phyloP scores from a whole-genome alignment of 2,329 filamentous ascomycete genomes.

The Fusarium sp. region DNA sequence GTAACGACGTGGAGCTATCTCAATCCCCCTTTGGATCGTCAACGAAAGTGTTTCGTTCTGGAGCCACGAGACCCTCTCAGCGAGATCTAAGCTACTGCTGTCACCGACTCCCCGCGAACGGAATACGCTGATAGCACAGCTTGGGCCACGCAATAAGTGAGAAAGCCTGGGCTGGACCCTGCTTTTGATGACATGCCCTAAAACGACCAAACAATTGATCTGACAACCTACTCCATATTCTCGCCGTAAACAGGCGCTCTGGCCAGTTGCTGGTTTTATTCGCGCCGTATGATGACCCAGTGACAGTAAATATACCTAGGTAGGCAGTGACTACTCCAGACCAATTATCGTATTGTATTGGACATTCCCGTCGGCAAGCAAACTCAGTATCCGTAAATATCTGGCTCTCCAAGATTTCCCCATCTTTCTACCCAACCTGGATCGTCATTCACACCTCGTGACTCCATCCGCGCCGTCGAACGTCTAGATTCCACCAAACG shows the following conservation, averaged over 20 bases:
- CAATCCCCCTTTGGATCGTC: slow-evolving; percentile 20
- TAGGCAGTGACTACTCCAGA: not conserved
- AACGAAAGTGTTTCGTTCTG: not conserved
- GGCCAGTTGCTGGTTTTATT: slow-evolving; percentile 12
- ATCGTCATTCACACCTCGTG: slow-evolving; percentile 27
- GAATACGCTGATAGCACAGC: slow-evolving; percentile 9
- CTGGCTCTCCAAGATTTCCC: slow-evolving; percentile 26
- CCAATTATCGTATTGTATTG: not conserved
- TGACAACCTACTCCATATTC: slow-evolving; percentile 7
- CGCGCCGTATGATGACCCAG: slow-evolving; percentile 2
- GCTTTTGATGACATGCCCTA: slow-evolving; percentile 12
- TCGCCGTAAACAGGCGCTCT: slow-evolving; percentile 1
- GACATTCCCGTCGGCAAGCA: not conserved
- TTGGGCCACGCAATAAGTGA: slow-evolving; percentile 27
- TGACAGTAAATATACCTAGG: slow-evolving; percentile 4
- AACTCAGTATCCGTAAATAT: not conserved
- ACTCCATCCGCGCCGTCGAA: slow-evolving; percentile 29
- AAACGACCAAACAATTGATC: slow-evolving; percentile 9
- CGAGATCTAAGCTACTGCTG: slow-evolving; percentile 27
- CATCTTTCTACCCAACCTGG: slow-evolving; percentile 10
- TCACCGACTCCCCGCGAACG: slow-evolving; percentile 29
- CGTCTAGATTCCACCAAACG: slow-evolving; percentile 38
- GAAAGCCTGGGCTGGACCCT: slow-evolving; percentile 18
- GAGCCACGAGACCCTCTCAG: slow-evolving; percentile 33
- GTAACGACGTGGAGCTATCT: slow-evolving; percentile 22